A percentile compares a stretch with the other conserved stretches of the same genome.
These are phyloP conservation scores for Penicillium maclennaniae DNA, from an alignment of 495 filamentous ascomycete genomes.

Conservation along the genomic window DNA sequence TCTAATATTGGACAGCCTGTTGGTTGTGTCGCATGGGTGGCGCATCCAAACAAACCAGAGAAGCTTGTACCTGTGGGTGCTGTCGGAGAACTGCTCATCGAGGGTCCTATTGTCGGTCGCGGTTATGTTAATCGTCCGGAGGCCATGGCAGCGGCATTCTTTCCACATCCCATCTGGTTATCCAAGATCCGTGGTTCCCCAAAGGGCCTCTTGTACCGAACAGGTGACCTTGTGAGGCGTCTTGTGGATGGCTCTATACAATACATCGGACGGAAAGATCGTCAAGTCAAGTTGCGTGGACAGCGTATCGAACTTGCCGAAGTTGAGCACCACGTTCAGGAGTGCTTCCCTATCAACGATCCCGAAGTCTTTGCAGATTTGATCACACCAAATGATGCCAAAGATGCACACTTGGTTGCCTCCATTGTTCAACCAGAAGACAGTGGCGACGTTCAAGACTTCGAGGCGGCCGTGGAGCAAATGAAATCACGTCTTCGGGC, in stretches of 20 bases:
- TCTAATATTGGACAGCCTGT: too few species aligned
- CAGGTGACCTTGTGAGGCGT: background rate
- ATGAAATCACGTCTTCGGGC: background rate
- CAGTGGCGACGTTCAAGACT: background rate
- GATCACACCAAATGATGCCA: background rate
- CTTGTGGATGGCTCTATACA: background rate
- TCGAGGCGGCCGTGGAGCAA: background rate
- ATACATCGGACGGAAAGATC: background rate
- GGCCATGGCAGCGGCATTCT: too few species aligned
- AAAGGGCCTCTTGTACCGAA: background rate
- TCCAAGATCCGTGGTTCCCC: too few species aligned
- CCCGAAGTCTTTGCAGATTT: constrained; percentile 3
- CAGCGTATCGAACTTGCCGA: constrained; percentile 2
- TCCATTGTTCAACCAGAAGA: background rate
- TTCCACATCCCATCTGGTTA: too few species aligned
- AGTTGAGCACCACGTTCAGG: background rate
- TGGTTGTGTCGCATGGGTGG: too few species aligned
- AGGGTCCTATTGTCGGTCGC: constrained; percentile 7
- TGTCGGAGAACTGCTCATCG: constrained; percentile 3
- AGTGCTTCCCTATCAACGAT: background rate
- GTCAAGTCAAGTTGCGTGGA: constrained; percentile 1
- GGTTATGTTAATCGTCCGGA: constrained; percentile 1
- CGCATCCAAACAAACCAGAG: background rate
- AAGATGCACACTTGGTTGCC: constrained; percentile 3
- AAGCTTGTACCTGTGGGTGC: background rate